Evolutionary conservation across 495 filamentous ascomycete species (phyloP), one percentile per base, ranked within the genome.

Genomic region (Hypoxylon lenormandii): DNA sequence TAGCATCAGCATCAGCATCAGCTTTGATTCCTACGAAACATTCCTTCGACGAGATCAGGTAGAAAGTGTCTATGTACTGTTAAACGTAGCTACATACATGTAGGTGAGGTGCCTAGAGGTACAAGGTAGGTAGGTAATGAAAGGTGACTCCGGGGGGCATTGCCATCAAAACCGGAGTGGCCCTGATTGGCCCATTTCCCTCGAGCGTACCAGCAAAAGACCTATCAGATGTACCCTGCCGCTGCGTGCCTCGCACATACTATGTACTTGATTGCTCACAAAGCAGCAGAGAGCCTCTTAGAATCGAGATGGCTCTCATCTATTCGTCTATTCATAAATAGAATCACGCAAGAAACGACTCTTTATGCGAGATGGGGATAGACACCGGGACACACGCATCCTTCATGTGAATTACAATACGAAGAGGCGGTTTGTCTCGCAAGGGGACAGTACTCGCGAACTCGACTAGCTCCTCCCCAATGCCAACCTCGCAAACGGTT

Each of bases 191-290:
- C 40, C 47, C 30, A 43, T 62, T 33, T 47, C 30, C 21, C 57
- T 58, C 45, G 16, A 45, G 55, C 46, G 61, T 58, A 59, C 68
- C 62, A 71, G 51, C 57, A 64, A 54, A 53, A 63, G 54, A 16
- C 40, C 40, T 42, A 42, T 13, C 38, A 1, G 1, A 21, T 45
- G 42, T 51, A 38, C 51, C 61, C 40, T 71, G 52, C 62, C 61
- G 56, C 56, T 53, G 56, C 56, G 42, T 52, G 56, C 36, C 61
- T 65, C 58, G 58, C 52, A 70, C 67, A 61, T 61, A 55, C 57
- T 38, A 70, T 61, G 58, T 61, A 55, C 57, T 38, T 51, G 13
- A 47, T 47, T 61, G 54, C 15, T 56, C 36, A 64, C 48, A 42
- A 47, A 56, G 16, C 19, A n/a, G 49, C 42, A 47, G 28, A 48